Base-by-base conservation (phyloP, 768 basidiomycete genomes). In the Kondoa malvinella region DNA sequence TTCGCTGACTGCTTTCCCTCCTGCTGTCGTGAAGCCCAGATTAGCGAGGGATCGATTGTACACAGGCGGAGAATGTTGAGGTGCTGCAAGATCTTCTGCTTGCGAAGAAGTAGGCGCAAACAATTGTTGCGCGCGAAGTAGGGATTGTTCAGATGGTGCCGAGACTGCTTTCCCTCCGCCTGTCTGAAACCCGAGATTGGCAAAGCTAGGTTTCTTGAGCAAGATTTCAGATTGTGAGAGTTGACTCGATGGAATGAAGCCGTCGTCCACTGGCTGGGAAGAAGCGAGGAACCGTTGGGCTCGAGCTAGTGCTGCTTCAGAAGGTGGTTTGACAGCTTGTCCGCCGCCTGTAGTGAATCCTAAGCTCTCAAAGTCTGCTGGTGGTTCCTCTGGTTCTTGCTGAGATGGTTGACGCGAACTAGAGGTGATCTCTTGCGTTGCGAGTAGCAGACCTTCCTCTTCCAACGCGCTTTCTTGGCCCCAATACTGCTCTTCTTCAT, bases 291-390 rank as follows among this genome's bases (percentile, higher is more conserved):
- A 4, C 8, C 30, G 25, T n/a, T 33, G 32, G 3, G 68, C 68
- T 32, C 57, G 40, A 25, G 30, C 33, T 56, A 69, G 57, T 2
- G 68, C 66, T n/a, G 30, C 68, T 61, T 66, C 57, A 29, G 66
- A 67, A 25, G 66, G 56, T 4, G 57, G 68, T 25, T 26, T 29
- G 2, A 68, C 27, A 17, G 34, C n/a, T 57, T 69, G 66, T 16
- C 68, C 68, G 26, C 57, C 40, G 1, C 31, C 68, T 16, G 68
- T 67, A 17, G 65, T 66, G 65, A 69, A 69, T n/a, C 67, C 67
- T 4, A 61, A 26, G 14, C 32, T 30, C 29, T 50, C 26, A 60
- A 58, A 29, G 25, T 58, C 25, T 1, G 29, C 26, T 26, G 8
- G 31, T 27, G 34, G 25, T 4, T 27, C 67, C 21, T 8, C 40